Conservation (phyloP, 441 rosid species). For the Croton laevigatus region DNA sequence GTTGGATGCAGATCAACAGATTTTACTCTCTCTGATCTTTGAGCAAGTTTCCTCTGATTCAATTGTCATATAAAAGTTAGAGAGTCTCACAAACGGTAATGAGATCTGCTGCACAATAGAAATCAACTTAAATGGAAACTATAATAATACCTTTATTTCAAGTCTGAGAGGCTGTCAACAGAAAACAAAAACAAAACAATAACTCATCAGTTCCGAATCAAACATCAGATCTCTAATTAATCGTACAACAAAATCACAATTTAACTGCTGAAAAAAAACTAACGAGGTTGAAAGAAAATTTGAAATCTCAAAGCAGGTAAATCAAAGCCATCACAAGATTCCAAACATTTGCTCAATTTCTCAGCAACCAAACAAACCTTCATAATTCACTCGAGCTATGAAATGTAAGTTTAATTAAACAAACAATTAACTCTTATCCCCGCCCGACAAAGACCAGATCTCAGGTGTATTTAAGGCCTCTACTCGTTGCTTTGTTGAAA, state of each 20-base stretch:
- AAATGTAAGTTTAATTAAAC: not conserved
- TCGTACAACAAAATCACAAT: not conserved
- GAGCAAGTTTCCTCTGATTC: conserved; percentile 66
- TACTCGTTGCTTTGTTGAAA: no score
- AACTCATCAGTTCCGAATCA: conserved; percentile 21
- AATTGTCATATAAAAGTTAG: conserved; percentile 16
- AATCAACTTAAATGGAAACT: conserved; percentile 4
- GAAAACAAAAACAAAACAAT: not conserved
- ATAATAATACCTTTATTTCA: conserved; percentile 50
- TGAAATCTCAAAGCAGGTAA: not conserved
- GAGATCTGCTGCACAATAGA: conserved; percentile 10
- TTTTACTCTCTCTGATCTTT: conserved; percentile 81
- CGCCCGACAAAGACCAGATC: no score
- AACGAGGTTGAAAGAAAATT: not conserved
- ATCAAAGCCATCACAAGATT: not conserved
- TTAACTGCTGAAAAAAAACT: not conserved
- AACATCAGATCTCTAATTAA: conserved; percentile 20
- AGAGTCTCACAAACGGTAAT: not conserved
- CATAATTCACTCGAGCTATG: conserved; percentile 17
- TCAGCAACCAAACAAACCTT: conserved; percentile 12
- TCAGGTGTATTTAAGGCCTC: no score
- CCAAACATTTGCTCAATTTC: not conserved
- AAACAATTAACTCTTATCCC: no score
- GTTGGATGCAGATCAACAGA: conserved; percentile 91
- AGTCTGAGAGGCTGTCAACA: conserved; percentile 65